Base-by-base conservation (phyloP, 768 basidiomycete genomes). In the Rubroboletus satanas region DNA sequence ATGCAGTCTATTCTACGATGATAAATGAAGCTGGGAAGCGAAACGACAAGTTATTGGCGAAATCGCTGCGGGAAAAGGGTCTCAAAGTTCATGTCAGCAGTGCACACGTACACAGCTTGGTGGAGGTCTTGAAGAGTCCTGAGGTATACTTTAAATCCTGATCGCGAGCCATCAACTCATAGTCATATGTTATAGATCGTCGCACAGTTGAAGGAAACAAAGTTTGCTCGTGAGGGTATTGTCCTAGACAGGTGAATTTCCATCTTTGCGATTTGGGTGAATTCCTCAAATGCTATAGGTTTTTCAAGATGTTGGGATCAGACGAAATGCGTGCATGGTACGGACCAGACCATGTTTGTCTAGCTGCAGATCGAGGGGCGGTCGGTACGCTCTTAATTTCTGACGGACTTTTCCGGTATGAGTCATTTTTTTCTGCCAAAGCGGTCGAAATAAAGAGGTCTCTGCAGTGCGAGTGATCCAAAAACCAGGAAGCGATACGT, bases 241-340 rank as follows among this genome's bases (percentile, higher is more conserved):
- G 83, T 92, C 71, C 77, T 98, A 3, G 95, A 98, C 68, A 94
- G 80, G 94, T 92, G 58, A 45, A 67, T 53, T 26, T 18, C 33
- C 7, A 23, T 5, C 31, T 49, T 23, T 33, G 43, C 8, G 17
- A 32, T 51, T 48, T 11, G 6, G 4, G 14, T 1, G 18, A 26
- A 33, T 62, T 33, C 31, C 42, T 52, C 29, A 53, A 45, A 14
- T 5, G 1, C 31, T 32, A 3, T 60, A 98, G 95, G 61, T 99
- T 99, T 75, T 94, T 94, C 76, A 99, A 98, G 72, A 98, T 95
- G 93, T 82, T 98, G 29, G 93, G 88, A 0, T 81, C 80, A 1
- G 95, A 99, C 62, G 95, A 98, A 69, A 85, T 95, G 77, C 81
- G 97, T 51, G 97, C 97, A 5, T 99, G 97, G 97, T 99, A 99